phyloP scores from a whole-genome alignment of 192 early-diverging fungal species.

The Coemansia sp. region DNA sequence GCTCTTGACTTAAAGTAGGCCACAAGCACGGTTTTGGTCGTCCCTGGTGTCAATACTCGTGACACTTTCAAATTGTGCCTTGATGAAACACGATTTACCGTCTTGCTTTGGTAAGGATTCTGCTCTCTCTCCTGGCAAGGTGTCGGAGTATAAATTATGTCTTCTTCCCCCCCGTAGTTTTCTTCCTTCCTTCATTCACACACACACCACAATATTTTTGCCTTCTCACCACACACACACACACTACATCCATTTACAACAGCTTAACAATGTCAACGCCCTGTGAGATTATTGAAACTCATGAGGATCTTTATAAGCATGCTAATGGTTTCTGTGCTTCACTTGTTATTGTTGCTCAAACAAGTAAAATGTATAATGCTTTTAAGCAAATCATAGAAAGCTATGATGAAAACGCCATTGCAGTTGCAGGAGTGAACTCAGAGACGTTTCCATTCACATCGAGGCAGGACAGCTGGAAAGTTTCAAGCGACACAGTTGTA shows the following conservation, averaged over 20 bases:
- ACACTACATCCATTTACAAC: neutral
- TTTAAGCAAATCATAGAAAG: neutral
- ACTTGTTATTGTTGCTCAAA: neutral
- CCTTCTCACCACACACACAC: neutral
- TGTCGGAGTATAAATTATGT: neutral
- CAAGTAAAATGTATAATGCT: neutral
- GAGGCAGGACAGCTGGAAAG: neutral
- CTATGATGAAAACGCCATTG: neutral
- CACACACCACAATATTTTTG: neutral
- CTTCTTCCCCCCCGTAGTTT: neutral
- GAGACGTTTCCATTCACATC: neutral
- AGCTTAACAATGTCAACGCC: neutral
- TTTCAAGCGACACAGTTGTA: neutral
- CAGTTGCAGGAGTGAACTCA: neutral
- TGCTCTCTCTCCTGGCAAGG: neutral
- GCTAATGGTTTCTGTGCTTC: neutral
- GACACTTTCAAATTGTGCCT: neutral
- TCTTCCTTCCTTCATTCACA: neutral
- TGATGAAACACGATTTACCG: neutral
- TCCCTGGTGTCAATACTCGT: constrained; percentile 1
- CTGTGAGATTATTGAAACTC: neutral
- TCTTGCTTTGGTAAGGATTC: neutral
- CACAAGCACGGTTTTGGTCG: neutral
- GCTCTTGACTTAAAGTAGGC: neutral
- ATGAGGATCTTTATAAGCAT: neutral